Evolutionary conservation across 2,329 filamentous ascomycete genomes (phyloP).

Genomic region (Fusarium sterilihyphosum): DNA sequence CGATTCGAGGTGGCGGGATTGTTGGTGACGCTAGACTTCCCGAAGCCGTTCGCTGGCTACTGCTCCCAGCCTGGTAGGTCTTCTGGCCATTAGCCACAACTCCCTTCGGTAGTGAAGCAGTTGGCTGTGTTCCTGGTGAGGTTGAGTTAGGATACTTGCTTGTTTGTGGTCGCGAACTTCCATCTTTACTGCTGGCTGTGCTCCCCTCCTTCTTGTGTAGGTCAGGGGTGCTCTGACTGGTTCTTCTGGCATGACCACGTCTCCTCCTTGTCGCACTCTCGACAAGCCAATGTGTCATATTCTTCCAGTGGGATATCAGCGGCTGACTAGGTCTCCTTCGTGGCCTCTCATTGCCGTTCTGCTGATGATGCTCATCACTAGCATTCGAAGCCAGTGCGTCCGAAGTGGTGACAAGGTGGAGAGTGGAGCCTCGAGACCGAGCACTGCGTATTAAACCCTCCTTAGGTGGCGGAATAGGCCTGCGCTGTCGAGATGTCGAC

Average conservation of each 20-base stretch:
- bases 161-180: conserved; percentile 68
- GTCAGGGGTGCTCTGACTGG: conserved; percentile 69
- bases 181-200: conserved; percentile 59
- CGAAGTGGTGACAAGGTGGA: conserved; percentile 81
- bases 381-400: conserved; percentile 57
- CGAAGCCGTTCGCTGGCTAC: conserved; percentile 37
- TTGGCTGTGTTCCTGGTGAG: conserved; percentile 49
- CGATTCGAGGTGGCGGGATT: conserved; percentile 45
- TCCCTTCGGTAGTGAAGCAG: conserved; percentile 60
- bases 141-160: conserved; percentile 62
- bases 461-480: conserved; percentile 84
- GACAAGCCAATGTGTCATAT: conserved; percentile 71
- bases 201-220: conserved; percentile 61
- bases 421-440: conserved; percentile 81
- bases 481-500: conserved; percentile 80
- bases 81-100: conserved; percentile 63
- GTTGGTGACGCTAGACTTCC: conserved; percentile 43
- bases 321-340: conserved; percentile 67
- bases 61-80: conserved; percentile 24
- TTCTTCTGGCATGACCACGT: conserved; percentile 59
- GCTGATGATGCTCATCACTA: conserved; percentile 43
- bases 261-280: conserved; percentile 66
- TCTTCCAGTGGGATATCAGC: conserved; percentile 70
- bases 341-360: conserved; percentile 55
- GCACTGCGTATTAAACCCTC: conserved; percentile 76